Evolutionary conservation across 768 basidiomycete genomes (phyloP), one percentile per base, ranked within the genome.

Genomic region (Rhodotorula babjevae): DNA sequence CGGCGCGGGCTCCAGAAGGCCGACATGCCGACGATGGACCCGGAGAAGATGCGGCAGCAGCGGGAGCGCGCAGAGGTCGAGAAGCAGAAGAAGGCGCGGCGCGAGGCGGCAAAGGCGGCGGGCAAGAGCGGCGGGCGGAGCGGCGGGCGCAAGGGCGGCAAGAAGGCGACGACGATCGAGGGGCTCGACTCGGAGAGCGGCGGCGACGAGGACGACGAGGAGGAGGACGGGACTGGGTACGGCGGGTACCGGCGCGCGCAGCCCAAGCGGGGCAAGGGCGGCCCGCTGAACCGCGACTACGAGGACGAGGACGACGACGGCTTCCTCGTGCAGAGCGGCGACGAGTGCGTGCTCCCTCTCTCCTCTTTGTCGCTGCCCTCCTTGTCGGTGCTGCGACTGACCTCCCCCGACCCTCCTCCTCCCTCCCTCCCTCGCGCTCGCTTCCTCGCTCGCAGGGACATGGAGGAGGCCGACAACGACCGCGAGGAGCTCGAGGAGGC

Each of bases 1-100:
- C 86, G 89, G 31, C 88, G 91, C 10, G 86, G 89, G 63, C 84
- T 91, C 74, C 87, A 88, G 73, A 88, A 92, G 84, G 89, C 67
- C 21, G 61, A 33, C 18, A 16, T 68, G 29, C 64, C 60, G 42
- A 19, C 10, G 8, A 19, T 46, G n/a, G 60, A 61, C 19, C 60
- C 60, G 27, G 60, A 61, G 60, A 25, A 19, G 44, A 27, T 27
- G 44, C 12, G 60, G 60, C 42, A 29, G 44, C 14, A 44, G 42
- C n/a, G 40, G n/a, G 60, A 61, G 44, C n/a, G 65, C 23, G 50
- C 60, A 10, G 75, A 73, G 49, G 60, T 65, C 9, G 74, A 77
- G n/a, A 59, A 42, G 57, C 61, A 67, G 58, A 73, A 77, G 67
- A 59, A 50, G 12, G 74, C 77, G 55, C 33, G 68, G 23, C 67